Evolutionary conservation across 306 rosid genomes (phyloP).

Genomic region (Vigna angularis): DNA sequence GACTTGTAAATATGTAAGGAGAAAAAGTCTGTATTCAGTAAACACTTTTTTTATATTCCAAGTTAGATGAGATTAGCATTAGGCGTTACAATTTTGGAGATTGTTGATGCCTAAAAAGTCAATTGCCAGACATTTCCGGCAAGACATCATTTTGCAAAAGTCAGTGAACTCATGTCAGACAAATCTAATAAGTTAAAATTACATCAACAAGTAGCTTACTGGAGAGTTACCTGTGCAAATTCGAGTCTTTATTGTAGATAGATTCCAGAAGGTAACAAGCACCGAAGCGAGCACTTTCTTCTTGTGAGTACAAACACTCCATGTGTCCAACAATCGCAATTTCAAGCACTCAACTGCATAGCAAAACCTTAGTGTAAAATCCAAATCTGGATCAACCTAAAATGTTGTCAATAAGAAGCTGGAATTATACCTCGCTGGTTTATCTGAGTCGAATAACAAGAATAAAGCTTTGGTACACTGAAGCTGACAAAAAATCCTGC

Average conservation of each 20-base stretch:
- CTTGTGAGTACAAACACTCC: slow-evolving; percentile 85
- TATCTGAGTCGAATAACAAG: slow-evolving; percentile 68
- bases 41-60: slow-evolving; percentile 24
- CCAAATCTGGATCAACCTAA: slow-evolving; percentile 19
- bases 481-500: slow-evolving; percentile 84
- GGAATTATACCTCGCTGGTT: slow-evolving; percentile 64
- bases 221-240: slow-evolving; percentile 71
- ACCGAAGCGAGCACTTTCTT: slow-evolving; percentile 68
- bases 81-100: slow-evolving; percentile 3
- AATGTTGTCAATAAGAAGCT: neutral
- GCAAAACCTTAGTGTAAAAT: slow-evolving; percentile 32
- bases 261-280: slow-evolving; percentile 80
- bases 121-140: neutral
- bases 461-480: slow-evolving; percentile 79
- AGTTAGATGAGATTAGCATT: neutral
- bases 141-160: slow-evolving; percentile 8
- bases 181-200: neutral
- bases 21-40: neutral
- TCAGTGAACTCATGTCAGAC: neutral
- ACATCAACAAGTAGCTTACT: neutral
- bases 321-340: slow-evolving; percentile 67
- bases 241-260: slow-evolving; percentile 71
- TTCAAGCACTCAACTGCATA: slow-evolving; percentile 61
- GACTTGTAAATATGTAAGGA: neutral
- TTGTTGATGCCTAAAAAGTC: slow-evolving; percentile 15